These are phyloP conservation scores for Halophytophthora polymorphica DNA, from an alignment of 352 stramenopile genomes.

Conservation along the genomic window DNA sequence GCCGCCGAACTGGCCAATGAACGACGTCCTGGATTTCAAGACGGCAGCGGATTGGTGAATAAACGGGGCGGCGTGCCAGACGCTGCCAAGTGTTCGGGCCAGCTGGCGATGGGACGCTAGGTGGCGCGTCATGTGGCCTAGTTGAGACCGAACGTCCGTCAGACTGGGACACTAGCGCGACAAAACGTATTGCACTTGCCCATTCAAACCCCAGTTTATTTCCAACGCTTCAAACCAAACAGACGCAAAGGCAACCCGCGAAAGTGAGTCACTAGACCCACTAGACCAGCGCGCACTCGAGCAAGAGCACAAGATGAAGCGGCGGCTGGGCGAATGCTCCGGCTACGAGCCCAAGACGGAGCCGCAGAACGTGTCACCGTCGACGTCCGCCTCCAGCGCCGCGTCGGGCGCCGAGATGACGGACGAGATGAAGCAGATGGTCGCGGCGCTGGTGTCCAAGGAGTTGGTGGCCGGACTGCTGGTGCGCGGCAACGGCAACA, in stretches of 20 bases:
- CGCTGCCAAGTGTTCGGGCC: slow-evolving; percentile 9
- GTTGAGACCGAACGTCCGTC: no score
- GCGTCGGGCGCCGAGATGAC: slow-evolving; percentile 1
- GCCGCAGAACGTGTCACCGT: not conserved
- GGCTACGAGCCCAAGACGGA: slow-evolving; percentile 13
- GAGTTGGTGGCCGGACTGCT: slow-evolving; percentile 21
- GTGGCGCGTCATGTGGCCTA: no score
- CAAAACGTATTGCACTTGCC: slow-evolving; percentile 21
- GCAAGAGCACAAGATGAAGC: slow-evolving; percentile 33
- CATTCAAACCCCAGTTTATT: no score
- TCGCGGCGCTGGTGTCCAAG: slow-evolving; percentile 36
- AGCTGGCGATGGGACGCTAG: no score
- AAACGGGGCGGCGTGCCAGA: slow-evolving; percentile 3
- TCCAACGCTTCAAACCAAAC: no score
- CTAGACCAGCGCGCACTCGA: not conserved
- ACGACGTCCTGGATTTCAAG: not conserved
- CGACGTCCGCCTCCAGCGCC: not conserved
- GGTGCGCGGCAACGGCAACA: not conserved
- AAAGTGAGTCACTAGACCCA: no score
- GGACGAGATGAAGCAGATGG: slow-evolving; percentile 38
- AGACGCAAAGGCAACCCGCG: no score
- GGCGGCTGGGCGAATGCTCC: slow-evolving; percentile 20
- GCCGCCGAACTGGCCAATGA: no score
- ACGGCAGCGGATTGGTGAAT: not conserved
- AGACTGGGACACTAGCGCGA: no score